Evolutionary conservation across 225 moss, liverwort and hornwort genomes (phyloP).

Genomic region (Marchantia polymorpha): DNA sequence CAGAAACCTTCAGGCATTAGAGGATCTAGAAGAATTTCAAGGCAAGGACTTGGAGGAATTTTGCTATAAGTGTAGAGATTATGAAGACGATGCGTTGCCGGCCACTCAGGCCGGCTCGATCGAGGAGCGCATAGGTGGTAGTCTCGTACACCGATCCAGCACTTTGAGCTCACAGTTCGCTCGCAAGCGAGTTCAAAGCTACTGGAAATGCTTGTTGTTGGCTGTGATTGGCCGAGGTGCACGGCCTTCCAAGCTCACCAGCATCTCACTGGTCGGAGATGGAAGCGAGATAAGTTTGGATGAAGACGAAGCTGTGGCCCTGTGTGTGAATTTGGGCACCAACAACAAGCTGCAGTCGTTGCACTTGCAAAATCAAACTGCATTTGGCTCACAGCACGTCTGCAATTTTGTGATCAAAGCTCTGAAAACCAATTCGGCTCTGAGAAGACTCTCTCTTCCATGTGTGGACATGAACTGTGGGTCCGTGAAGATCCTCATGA

Average conservation of each 20-base stretch:
- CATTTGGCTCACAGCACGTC: constrained; percentile 22
- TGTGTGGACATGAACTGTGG: constrained; percentile 19
- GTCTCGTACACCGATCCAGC: neutral
- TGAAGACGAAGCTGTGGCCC: constrained; percentile 20
- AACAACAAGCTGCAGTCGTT: constrained; percentile 14
- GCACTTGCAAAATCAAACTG: constrained; percentile 19
- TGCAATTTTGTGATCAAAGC: constrained; percentile 23
- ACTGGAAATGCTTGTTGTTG: constrained; percentile 27
- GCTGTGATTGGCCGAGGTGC: constrained; percentile 24
- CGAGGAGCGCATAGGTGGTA: constrained; percentile 2
- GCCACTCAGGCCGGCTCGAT: neutral
- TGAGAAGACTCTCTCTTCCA: constrained; percentile 23
- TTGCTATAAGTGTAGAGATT: neutral
- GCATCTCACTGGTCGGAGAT: constrained; percentile 1
- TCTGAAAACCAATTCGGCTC: constrained; percentile 15
- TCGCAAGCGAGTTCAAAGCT: constrained; percentile 11
- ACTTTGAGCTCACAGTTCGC: neutral
- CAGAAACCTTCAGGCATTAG: neutral
- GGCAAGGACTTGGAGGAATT: constrained; percentile 3
- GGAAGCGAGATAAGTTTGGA: neutral
- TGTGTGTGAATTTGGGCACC: constrained; percentile 34
- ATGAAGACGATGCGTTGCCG: neutral
- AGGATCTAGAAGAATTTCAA: neutral
- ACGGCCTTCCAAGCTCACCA: neutral
- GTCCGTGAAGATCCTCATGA: constrained; percentile 21